Percentiles rank a stretch among this genome's conserved stretches.
These are phyloP conservation scores for Kwoniella mangroviensis DNA, from an alignment of 768 basidiomycete species.

Conservation along the genomic window DNA sequence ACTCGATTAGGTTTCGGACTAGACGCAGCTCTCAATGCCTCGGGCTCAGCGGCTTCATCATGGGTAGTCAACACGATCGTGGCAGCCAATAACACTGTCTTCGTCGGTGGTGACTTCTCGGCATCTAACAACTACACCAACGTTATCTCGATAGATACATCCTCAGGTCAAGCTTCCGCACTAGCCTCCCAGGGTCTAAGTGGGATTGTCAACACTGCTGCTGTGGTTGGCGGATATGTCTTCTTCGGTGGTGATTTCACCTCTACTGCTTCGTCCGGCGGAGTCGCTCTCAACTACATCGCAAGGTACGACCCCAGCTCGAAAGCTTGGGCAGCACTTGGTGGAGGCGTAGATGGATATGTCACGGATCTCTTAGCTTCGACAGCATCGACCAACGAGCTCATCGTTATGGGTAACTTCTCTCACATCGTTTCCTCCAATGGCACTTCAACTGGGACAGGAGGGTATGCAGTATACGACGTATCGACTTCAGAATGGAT, in stretches of 20 bases:
- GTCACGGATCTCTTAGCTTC: slow-evolving; percentile 66
- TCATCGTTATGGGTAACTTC: slow-evolving; percentile 79
- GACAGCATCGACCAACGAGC: slow-evolving; percentile 58
- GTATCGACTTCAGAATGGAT: slow-evolving; percentile 68
- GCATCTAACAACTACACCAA: slow-evolving; percentile 66
- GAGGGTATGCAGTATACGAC: slow-evolving; percentile 80
- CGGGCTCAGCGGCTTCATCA: slow-evolving; percentile 21
- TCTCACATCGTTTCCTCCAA: slow-evolving; percentile 60
- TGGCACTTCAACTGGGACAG: slow-evolving; percentile 56
- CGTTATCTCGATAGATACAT: slow-evolving; percentile 71
- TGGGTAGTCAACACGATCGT: slow-evolving; percentile 58
- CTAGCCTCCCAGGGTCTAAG: slow-evolving; percentile 75
- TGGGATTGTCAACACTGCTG: slow-evolving; percentile 73
- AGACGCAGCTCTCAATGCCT: slow-evolving; percentile 62
- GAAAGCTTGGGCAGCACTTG: slow-evolving; percentile 71
- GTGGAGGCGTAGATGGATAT: slow-evolving; percentile 74
- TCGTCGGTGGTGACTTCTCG: slow-evolving; percentile 77
- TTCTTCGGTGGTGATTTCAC: slow-evolving; percentile 89
- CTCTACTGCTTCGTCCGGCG: slow-evolving; percentile 63
- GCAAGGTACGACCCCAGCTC: slow-evolving; percentile 72
- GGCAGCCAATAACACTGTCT: slow-evolving; percentile 69
- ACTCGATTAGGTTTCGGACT: slow-evolving; percentile 70
- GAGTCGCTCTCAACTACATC: slow-evolving; percentile 66
- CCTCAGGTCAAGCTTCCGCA: slow-evolving; percentile 60
- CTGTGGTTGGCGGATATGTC: slow-evolving; percentile 63